Conservation (phyloP, 2,329 filamentous ascomycete species). For the Fusarium azukiicola region DNA sequence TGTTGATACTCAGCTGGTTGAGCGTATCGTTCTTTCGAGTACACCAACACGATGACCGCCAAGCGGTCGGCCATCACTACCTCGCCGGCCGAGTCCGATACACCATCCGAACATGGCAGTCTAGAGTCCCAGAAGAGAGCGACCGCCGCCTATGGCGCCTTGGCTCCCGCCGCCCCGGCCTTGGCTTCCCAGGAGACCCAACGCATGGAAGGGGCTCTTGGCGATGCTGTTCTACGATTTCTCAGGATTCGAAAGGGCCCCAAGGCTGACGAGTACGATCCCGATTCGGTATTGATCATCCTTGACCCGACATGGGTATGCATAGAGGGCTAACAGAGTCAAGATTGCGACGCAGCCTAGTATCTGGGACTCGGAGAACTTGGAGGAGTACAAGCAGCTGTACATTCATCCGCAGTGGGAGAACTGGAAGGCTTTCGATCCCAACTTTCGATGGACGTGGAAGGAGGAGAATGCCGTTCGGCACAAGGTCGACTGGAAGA, state of each 20-base stretch:
- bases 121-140: neutral
- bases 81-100: neutral
- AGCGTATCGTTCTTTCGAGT: neutral
- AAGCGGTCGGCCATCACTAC: neutral
- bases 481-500: constrained; percentile 62
- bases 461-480: constrained; percentile 59
- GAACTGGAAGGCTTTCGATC: constrained; percentile 60
- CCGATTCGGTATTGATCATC: constrained; percentile 35
- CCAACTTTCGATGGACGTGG: constrained; percentile 60
- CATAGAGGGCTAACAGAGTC: constrained; percentile 35
- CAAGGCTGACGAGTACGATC: constrained; percentile 53
- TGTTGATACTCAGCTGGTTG: neutral
- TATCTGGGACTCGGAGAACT: constrained; percentile 61
- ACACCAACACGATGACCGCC: constrained; percentile 15
- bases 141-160: neutral
- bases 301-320: neutral
- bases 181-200: constrained; percentile 52
- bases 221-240: constrained; percentile 58
- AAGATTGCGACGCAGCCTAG: constrained; percentile 62
- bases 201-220: constrained; percentile 58
- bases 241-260: constrained; percentile 59
- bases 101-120: constrained; percentile 26
- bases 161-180: constrained; percentile 32
- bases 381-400: constrained; percentile 60
- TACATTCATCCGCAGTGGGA: constrained; percentile 63